Evolutionary conservation across 1,284 basidiomycete genomes (phyloP), one percentile per base, ranked within the genome.

Genomic region (Irpex lacteus): DNA sequence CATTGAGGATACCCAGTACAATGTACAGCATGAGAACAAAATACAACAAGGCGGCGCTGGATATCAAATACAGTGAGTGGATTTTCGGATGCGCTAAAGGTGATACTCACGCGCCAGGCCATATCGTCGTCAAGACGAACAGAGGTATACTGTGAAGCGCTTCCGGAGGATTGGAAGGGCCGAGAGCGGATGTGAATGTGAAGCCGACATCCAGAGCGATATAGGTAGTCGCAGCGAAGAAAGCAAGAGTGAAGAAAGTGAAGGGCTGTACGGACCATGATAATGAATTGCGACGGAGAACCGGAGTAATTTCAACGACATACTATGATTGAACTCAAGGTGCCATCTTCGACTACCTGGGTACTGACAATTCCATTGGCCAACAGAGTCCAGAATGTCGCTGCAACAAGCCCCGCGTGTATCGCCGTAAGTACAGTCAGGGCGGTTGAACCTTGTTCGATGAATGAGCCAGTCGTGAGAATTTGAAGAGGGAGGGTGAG

Each of bases 311-410:
- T 55, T 21, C 49, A 52, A 49, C 32, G 21, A 83, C 88, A 68
- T 64, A 92, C 91, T 61, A 91, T 78, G 36, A 93, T 66, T 62
- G 87, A 85, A 66, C 84, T 85, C 19, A 87, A 78, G 0, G 92
- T 92, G 8, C 93, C 94, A 70, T 96, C 94, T 69, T 93, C 91
- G 59, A 92, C 88, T 34, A 94, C 73, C 74, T 96, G 94, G 8
- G 90, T 92, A 38, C 91, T 89, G 26, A 96, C 85, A 61, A 95
- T 75, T 3, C 82, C 92, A 74, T 94, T 95, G 34, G 82, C 90
- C 56, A 96, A 78, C 60, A 96, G 79, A 3, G 86, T 71, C 91
- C 91, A 94, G 71, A 94, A 94, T 0, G 92, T 75, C 3, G 88
- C 82, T 4, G 85, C 87, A 37, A 94, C 84, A 19, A 88, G 68